A percentile compares a stretch with the other conserved stretches of the same genome.
Evolutionary conservation across 106 monocot species (phyloP).

Genomic region (Dioscorea dumetorum): DNA sequence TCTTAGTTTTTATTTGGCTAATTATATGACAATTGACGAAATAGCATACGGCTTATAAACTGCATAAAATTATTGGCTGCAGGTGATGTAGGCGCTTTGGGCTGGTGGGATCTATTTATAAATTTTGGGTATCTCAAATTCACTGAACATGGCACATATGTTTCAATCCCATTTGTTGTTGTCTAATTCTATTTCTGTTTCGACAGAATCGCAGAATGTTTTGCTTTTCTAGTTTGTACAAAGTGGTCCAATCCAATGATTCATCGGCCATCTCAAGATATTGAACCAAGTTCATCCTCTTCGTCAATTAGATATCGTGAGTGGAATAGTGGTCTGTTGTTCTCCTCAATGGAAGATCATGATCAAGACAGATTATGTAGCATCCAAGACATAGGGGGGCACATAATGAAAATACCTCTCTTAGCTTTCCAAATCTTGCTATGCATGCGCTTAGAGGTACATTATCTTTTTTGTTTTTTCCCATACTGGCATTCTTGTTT

Average conservation of each 20-base stretch:
- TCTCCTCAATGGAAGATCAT: slow-evolving; percentile 73
- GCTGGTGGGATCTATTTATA: slow-evolving; percentile 99
- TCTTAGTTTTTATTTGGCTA: no score
- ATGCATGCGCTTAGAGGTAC: slow-evolving; percentile 90
- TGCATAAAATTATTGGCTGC: slow-evolving; percentile 8
- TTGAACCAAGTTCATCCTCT: slow-evolving; percentile 84
- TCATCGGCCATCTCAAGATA: slow-evolving; percentile 47
- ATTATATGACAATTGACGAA: no score
- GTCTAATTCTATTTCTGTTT: slow-evolving; percentile 8
- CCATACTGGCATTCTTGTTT: no score
- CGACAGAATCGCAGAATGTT: slow-evolving; percentile 89
- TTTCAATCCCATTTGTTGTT: neutral
- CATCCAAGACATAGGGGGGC: slow-evolving; percentile 86
- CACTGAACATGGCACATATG: neutral
- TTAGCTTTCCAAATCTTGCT: slow-evolving; percentile 76
- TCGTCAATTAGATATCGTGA: slow-evolving; percentile 57
- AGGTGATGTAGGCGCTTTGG: slow-evolving; percentile 90
- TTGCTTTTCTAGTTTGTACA: slow-evolving; percentile 95
- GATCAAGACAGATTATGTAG: slow-evolving; percentile 64
- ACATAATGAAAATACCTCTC: slow-evolving; percentile 92
- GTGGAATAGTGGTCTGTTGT: slow-evolving; percentile 63
- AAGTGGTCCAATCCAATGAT: slow-evolving; percentile 98
- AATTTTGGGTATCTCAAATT: slow-evolving; percentile 75
- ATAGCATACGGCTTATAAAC: neutral
- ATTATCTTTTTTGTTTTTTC: neutral